Evolutionary conservation across 306 rosid species (phyloP), one percentile per base, ranked within the genome.

Genomic region (Cicer arietinum): DNA sequence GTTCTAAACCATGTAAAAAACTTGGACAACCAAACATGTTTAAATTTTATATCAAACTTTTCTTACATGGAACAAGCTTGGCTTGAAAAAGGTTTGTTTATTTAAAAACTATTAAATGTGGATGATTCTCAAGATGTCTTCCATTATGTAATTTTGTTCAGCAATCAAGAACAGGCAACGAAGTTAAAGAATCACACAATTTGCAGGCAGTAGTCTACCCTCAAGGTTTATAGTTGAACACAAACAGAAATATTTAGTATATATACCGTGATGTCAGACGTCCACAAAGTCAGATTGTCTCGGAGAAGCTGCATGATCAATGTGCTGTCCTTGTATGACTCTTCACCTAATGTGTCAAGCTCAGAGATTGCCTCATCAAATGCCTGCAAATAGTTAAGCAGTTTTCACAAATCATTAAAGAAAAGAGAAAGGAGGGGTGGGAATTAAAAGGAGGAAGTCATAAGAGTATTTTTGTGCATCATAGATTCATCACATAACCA

Each of bases 281-380:
- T 93, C 98, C 98, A 93, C 71, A 93, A 90, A 54, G 97, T 93
- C 79, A 93, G 86, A 78, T 93, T 93, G 87, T 93, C 97, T 20
- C 97, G 90, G 83, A 93, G 97, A 71, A 93, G 98, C 79, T 93
- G 97, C 98, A 93, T 91, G 78, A 93, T 93, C 85, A 93, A 87
- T 41, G 98, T 93, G 76, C 97, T 93, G 75, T 93, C 98, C 87
- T 93, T 91, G 96, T 93, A 93, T 35, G 98, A 93, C 73, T 93
- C 98, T 86, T 93, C 97, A 69, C 93, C 98, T 85, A 89, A 79
- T 18, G 98, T 93, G 79, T 93, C 97, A 20, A 93, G 91, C 84
- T 91, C 97, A 4, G 96, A 85, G 75, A 93, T 93, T 62, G 98
- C 98, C 85, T 93, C 98, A 62, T 93, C 98, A 39, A 93, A 93